phyloP scores from a whole-genome alignment of 176 grass and related monocot genomes.

The Lolium rigidum region DNA sequence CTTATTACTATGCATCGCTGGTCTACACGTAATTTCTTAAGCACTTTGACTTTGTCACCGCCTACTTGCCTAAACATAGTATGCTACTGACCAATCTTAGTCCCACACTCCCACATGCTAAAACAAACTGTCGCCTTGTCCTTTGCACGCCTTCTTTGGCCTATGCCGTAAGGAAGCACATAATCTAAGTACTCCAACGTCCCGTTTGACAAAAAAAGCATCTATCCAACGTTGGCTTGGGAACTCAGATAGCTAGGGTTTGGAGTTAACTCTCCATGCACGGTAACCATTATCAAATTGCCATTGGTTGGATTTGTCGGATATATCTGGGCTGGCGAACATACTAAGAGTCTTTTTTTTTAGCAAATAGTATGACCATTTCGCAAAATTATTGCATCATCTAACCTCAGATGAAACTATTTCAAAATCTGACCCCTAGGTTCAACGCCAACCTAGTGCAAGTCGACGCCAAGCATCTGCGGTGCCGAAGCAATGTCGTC shows the following conservation, averaged over 20 bases:
- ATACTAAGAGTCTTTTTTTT: too few species aligned
- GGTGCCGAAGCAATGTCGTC: too few species aligned
- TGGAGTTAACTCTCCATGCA: neutral
- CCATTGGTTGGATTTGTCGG: neutral
- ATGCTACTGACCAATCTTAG: constrained; percentile 16
- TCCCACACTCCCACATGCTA: constrained; percentile 22
- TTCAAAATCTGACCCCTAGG: too few species aligned
- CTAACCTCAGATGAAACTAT: too few species aligned
- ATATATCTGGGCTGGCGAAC: neutral
- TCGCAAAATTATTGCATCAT: too few species aligned
- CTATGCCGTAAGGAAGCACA: neutral
- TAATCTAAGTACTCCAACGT: neutral
- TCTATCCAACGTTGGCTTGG: neutral
- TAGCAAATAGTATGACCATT: neutral
- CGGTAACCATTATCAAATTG: neutral
- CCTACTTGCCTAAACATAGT: neutral
- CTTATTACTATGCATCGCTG: too few species aligned
- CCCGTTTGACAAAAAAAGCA: neutral
- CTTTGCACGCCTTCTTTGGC: constrained; percentile 6
- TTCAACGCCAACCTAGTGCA: too few species aligned
- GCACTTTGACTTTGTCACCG: constrained; percentile 12
- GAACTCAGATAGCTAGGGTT: neutral
- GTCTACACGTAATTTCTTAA: constrained; percentile 1
- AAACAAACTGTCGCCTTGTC: neutral
- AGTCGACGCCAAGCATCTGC: too few species aligned